Conservation (phyloP, 106 monocot genomes). For the Dioscorea zingiberensis region DNA sequence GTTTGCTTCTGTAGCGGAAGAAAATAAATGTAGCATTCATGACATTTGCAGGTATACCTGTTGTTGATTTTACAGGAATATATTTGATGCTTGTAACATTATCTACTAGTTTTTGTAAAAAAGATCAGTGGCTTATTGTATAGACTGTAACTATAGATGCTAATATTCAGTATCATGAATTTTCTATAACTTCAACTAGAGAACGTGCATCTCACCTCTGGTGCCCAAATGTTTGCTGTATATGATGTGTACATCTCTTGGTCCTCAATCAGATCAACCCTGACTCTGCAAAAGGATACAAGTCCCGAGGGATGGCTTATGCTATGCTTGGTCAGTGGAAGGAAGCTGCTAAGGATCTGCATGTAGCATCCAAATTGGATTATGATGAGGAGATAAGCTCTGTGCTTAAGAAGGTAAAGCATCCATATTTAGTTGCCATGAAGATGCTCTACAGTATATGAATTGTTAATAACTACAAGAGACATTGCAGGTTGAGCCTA, state of each 20-base stretch:
- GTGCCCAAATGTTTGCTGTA: too few species aligned
- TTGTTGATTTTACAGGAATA: too few species aligned
- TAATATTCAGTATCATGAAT: too few species aligned
- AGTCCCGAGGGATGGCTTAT: conserved; percentile 81
- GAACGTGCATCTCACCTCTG: too few species aligned
- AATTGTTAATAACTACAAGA: not conserved
- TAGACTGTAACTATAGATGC: too few species aligned
- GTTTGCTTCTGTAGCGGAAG: too few species aligned
- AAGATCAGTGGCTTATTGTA: too few species aligned
- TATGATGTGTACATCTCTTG: not conserved
- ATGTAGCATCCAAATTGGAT: conserved; percentile 85
- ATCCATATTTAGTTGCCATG: not conserved
- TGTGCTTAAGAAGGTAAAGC: conserved; percentile 79
- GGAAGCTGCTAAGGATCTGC: conserved; percentile 89
- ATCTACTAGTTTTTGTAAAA: too few species aligned
- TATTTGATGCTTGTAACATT: too few species aligned
- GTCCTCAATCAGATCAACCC: conserved; percentile 65
- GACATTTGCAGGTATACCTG: too few species aligned
- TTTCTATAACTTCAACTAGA: too few species aligned
- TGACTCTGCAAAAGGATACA: conserved; percentile 97
- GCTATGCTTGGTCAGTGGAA: conserved; percentile 90
- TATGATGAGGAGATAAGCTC: conserved; percentile 87
- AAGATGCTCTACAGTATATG: not conserved
- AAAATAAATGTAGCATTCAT: too few species aligned
- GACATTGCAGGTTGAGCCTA: conserved; percentile 65